Evolutionary conservation across 2,329 filamentous ascomycete species (phyloP), one percentile per base, ranked within the genome.

Genomic region (Tolypocladium inflatum): DNA sequence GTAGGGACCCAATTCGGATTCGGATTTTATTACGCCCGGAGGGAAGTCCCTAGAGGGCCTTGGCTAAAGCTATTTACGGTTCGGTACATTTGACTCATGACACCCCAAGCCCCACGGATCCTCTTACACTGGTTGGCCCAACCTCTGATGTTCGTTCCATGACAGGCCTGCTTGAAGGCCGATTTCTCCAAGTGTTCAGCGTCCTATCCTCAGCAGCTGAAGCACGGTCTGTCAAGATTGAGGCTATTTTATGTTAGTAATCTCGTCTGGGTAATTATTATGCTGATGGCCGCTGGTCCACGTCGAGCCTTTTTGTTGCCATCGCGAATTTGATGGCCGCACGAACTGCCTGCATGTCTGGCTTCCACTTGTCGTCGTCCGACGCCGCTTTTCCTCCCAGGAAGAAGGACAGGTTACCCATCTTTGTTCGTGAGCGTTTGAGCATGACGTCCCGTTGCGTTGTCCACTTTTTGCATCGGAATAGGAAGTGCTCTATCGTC

Each of bases 171-270:
- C 57, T 59, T 60, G 51, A 61, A 62, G 59, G 52, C 55, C 57
- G 57, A 58, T 43, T 60, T 60, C 57, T 61, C 23, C 57, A 58
- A 62, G 59, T 61, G 58, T 62, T 61, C 56, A 61, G 61, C 57
- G 55, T 61, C 59, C 59, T 62, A 60, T 60, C 52, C 38, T 60
- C 59, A 59, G 59, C 55, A 59, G 41, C 58, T 60, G 52, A 60
- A 60, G 58, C 58, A 42, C 54, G 55, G 19, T 58, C 56, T 56
- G 59, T 45, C 53, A 58, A 50, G 33, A 17, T 35, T 19, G 56
- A 60, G 54, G 54, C 58, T 57, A 53, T 56, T 55, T 58, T 21
- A 48, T 56, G 52, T 55, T 54, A 54, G 56, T 58, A 45, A 43
- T 55, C 41, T 11, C 21, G n/a, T 41, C n/a, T 38, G 19, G 9